phyloP scores from a whole-genome alignment of 2,329 filamentous ascomycete genomes.

The Tolypocladium endophyticum region DNA sequence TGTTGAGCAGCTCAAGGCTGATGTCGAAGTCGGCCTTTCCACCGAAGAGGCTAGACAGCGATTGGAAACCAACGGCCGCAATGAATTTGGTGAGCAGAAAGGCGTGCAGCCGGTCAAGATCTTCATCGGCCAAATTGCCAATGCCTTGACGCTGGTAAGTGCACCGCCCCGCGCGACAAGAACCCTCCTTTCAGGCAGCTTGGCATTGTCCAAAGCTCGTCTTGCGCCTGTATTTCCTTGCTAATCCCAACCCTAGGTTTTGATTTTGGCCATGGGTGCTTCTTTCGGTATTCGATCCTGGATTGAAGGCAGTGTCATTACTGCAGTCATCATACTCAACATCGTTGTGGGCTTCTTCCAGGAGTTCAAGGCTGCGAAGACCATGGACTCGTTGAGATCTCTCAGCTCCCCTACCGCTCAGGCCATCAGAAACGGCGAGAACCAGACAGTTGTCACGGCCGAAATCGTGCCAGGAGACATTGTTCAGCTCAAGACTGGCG shows the following conservation, averaged over 20 bases:
- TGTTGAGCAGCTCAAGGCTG: slow-evolving; percentile 42
- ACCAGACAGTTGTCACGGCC: slow-evolving; percentile 24
- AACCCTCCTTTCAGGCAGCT: not conserved
- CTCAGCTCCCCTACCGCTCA: slow-evolving; percentile 33
- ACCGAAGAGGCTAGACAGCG: slow-evolving; percentile 41
- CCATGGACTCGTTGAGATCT: slow-evolving; percentile 35
- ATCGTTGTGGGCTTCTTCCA: slow-evolving; percentile 40
- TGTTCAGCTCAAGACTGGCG: slow-evolving; percentile 42
- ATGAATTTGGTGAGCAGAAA: slow-evolving; percentile 50
- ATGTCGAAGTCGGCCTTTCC: slow-evolving; percentile 47
- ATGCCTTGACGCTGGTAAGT: slow-evolving; percentile 56
- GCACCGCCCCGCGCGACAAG: too few species aligned
- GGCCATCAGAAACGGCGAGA: slow-evolving; percentile 29
- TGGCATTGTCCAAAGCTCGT: not conserved
- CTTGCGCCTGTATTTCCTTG: not conserved
- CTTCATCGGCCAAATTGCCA: slow-evolving; percentile 54
- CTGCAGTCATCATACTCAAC: slow-evolving; percentile 46
- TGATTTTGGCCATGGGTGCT: slow-evolving; percentile 47
- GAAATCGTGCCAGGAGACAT: slow-evolving; percentile 49
- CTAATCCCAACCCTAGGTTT: slow-evolving; percentile 20
- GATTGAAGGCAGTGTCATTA: slow-evolving; percentile 50
- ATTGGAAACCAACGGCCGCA: slow-evolving; percentile 46
- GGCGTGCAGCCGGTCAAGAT: slow-evolving; percentile 54
- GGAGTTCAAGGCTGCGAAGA: slow-evolving; percentile 37
- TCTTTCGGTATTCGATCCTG: slow-evolving; percentile 47